Percentiles rank a stretch among this genome's conserved stretches.
Evolutionary conservation across 2,329 filamentous ascomycete species (phyloP).

Genomic region (Colletotrichum zoysiae): DNA sequence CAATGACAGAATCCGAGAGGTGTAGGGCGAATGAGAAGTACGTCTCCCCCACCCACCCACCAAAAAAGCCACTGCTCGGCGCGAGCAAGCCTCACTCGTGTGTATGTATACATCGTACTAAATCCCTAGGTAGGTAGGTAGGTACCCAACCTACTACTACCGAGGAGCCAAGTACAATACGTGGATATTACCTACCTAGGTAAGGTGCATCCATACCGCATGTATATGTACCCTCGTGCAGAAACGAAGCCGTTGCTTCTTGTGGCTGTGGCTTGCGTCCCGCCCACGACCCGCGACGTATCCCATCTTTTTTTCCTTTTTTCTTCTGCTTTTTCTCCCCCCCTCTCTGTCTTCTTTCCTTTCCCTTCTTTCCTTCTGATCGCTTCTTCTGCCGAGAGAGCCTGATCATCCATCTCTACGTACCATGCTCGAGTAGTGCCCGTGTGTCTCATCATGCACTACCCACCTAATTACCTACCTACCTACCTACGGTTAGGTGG

Average conservation of each 20-base stretch:
- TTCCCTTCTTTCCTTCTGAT: not conserved
- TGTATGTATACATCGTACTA: no score
- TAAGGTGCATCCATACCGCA: no score
- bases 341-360: not conserved
- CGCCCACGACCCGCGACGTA: not conserved
- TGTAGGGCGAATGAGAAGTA: conserved; percentile 47
- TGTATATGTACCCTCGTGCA: not conserved
- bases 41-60: not conserved
- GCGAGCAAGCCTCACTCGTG: conserved; percentile 19
- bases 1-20: conserved; percentile 48
- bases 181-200: no score
- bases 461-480: no score
- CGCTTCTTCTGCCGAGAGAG: no score
- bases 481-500: no score
- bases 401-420: no score
- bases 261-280: not conserved
- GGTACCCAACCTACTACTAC: no score
- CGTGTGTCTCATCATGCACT: conserved; percentile 14
- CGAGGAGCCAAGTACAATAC: no score
- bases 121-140: no score
- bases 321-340: not conserved
- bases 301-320: conserved; percentile 1
- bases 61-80: not conserved
- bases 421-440: not conserved
- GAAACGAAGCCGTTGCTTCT: conserved; percentile 1